These are phyloP conservation scores for Teratosphaeria viscida DNA, from an alignment of 2,329 filamentous ascomycete genomes.

Conservation along the genomic window DNA sequence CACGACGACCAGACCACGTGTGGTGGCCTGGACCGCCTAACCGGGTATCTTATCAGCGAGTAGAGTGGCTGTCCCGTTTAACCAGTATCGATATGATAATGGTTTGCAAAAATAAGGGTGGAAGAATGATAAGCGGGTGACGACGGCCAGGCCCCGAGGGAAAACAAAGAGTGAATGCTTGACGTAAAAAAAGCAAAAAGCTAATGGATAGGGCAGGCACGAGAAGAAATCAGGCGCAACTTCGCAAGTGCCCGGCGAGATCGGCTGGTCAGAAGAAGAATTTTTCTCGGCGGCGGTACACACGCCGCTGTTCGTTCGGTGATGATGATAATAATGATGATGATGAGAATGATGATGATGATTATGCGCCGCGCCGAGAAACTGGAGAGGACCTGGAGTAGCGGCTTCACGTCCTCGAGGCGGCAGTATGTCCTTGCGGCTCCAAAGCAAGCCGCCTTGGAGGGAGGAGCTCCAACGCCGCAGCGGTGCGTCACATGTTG, in stretches of 20 bases:
- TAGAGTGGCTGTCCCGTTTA: slow-evolving; percentile 1
- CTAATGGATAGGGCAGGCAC: slow-evolving; percentile 11
- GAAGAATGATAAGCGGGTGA: slow-evolving; percentile 31
- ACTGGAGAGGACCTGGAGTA: neutral
- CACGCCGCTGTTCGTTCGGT: neutral
- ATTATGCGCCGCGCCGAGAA: neutral
- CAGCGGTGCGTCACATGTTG: neutral
- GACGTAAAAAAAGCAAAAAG: slow-evolving; percentile 1
- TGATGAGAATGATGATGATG: neutral
- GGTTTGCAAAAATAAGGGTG: slow-evolving; percentile 10
- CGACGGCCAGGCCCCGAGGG: neutral
- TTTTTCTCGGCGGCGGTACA: neutral
- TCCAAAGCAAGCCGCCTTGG: neutral
- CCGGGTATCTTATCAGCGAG: neutral
- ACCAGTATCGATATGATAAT: slow-evolving; percentile 18
- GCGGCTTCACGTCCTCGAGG: neutral
- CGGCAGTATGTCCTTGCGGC: neutral
- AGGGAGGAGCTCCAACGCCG: neutral
- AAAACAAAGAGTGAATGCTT: neutral
- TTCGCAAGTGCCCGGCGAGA: neutral
- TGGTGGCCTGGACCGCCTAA: neutral
- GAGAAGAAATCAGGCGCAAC: slow-evolving; percentile 4
- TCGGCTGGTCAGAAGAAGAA: neutral
- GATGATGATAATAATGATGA: neutral
- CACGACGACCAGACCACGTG: slow-evolving; percentile 5